Evolutionary conservation across 805 yeast genomes (phyloP).

Genomic region (Spathaspora boniae): DNA sequence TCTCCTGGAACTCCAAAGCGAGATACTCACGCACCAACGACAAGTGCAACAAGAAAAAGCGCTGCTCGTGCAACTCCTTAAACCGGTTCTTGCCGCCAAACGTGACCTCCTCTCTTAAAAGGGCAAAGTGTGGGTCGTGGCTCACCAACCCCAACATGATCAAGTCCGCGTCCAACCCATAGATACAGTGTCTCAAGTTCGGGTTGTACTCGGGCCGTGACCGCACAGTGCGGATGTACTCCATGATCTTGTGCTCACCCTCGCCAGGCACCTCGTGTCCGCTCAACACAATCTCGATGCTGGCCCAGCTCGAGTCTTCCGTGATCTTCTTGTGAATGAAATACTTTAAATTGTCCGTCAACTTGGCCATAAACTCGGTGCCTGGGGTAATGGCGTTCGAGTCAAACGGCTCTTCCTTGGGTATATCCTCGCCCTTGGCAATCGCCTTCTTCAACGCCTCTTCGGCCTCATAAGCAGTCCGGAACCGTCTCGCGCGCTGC

Average conservation of each 20-base stretch:
- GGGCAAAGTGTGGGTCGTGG: slow-evolving; percentile 94
- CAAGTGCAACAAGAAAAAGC: slow-evolving; percentile 77
- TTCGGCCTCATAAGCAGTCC: slow-evolving; percentile 93
- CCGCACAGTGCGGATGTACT: slow-evolving; percentile 75
- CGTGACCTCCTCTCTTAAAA: slow-evolving; percentile 91
- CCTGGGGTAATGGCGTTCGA: slow-evolving; percentile 95
- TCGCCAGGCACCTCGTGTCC: slow-evolving; percentile 99
- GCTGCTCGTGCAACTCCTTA: slow-evolving; percentile 66
- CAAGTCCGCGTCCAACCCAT: slow-evolving; percentile 94
- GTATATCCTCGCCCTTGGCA: slow-evolving; percentile 67
- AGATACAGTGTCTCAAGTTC: slow-evolving; percentile 87
- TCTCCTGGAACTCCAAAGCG: slow-evolving; percentile 75
- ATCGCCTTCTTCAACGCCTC: slow-evolving; percentile 70
- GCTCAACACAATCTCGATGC: slow-evolving; percentile 69
- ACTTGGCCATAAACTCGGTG: slow-evolving; percentile 90
- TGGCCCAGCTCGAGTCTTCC: slow-evolving; percentile 84
- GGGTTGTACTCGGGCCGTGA: slow-evolving; percentile 72
- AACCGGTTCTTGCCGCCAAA: slow-evolving; percentile 59
- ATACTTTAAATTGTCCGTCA: slow-evolving; percentile 77
- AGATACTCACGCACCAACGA: slow-evolving; percentile 88
- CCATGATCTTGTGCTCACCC: slow-evolving; percentile 98
- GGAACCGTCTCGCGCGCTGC: slow-evolving; percentile 92
- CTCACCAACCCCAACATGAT: slow-evolving; percentile 88
- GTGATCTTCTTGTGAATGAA: slow-evolving; percentile 85
- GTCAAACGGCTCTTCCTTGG: slow-evolving; percentile 84